Percentiles rank a stretch among this genome's conserved stretches.
These are phyloP conservation scores for Emmonsiellopsis sp. DNA, from an alignment of 2,329 filamentous ascomycete genomes.

Conservation along the genomic window DNA sequence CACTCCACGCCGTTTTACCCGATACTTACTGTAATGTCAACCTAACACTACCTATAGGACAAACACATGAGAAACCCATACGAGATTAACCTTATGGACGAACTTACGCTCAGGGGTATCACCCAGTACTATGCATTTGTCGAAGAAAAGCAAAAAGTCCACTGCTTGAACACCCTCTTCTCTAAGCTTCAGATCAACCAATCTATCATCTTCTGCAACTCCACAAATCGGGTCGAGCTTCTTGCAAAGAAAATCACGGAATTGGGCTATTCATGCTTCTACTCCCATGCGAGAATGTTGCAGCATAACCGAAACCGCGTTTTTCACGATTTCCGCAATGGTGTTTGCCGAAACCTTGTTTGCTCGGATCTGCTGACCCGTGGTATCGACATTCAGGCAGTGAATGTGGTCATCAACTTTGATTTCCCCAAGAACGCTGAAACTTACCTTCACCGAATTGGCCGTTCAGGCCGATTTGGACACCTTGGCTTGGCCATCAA, in stretches of 20 bases:
- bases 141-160: constrained; percentile 98
- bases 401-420: constrained; percentile 99
- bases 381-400: constrained; percentile 98
- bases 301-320: constrained; percentile 92
- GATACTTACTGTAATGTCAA: background rate
- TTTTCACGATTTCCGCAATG: constrained; percentile 98
- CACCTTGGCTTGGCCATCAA: constrained; percentile 97
- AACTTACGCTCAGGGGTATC: constrained; percentile 93
- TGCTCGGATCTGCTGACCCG: constrained; percentile 96
- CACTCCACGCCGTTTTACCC: background rate
- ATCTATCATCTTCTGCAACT: constrained; percentile 99
- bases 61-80: constrained; percentile 96
- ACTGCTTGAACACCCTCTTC: constrained; percentile 97
- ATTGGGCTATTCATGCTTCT: constrained; percentile 97
- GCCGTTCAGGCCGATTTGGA: constrained; percentile 92
- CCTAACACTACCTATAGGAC: constrained; percentile 43
- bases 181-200: constrained; percentile 99
- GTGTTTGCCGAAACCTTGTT: constrained; percentile 93
- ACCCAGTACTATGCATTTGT: constrained; percentile 99
- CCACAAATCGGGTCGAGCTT: constrained; percentile 93
- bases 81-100: constrained; percentile 99
- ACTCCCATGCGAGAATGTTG: constrained; percentile 96
- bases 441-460: constrained; percentile 96
- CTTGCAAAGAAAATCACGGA: constrained; percentile 99
- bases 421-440: constrained; percentile 99